Evolutionary conservation across 2,329 filamentous ascomycete species (phyloP), one percentile per base, ranked within the genome.

Genomic region (Colletotrichum caudatum): DNA sequence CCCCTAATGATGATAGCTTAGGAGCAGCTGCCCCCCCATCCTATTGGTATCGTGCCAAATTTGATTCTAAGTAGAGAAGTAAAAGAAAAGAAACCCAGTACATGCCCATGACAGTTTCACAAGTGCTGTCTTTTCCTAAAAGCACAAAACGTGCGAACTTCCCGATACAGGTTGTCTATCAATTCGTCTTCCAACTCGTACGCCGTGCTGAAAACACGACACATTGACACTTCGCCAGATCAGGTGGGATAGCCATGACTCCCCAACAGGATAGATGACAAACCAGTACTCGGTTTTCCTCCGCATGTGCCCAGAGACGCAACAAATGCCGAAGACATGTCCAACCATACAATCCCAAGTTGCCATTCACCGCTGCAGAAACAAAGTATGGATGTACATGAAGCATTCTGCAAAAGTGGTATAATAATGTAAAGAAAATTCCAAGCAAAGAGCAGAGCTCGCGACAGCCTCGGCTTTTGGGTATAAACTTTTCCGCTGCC

Each of bases 401-500:
- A 66, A 46, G 70, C 62, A 23, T 64, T 37, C 65, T 54, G 61
- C 29, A 74, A 72, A 74, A 37, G 11, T 75, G 76, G 73, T 72
- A 63, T 51, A 70, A 61, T 66, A 72, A 76, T 72, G 69, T 69
- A 33, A 23, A 41, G 11, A 51, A 65, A 58, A 18, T 48, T 70
- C 6, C 16, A 56, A 60, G 11, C 35, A 18, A 59, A 23, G 33
- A 56, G 61, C 26, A 60, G 53, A 56, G 39, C 37, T 61, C 12
- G 69, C 51, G 44, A 51, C 29, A 53, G 37, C 74, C 72, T 76
- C 66, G 71, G 76, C 78, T 77, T 77, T 78, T 66, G 76, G 79
- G 80, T 82, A 83, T 83, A 77, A 81, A 78, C 77, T 75, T 76
- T 76, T 78, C 77, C 73, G 74, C 76, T 75, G 74, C 75, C 66